A percentile compares a stretch with the other conserved stretches of the same genome.
These are phyloP conservation scores for Colletotrichum neosansevieriae DNA, from an alignment of 2,329 filamentous ascomycete genomes.

Conservation along the genomic window DNA sequence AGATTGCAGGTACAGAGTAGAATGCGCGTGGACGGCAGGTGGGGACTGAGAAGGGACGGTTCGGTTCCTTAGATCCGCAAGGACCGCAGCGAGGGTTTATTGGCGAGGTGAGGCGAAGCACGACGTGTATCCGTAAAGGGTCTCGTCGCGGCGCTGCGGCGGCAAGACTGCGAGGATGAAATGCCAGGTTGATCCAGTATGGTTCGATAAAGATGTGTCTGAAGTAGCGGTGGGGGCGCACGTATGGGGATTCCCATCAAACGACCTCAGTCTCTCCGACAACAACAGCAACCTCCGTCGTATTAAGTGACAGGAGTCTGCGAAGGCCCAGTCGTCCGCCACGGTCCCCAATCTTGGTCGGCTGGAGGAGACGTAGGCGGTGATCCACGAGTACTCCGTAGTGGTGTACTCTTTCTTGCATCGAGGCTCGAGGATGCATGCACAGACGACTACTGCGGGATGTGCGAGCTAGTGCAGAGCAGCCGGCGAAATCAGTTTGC, in stretches of 20 bases:
- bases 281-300: slow-evolving; percentile 17
- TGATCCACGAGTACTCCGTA: not conserved
- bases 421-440: slow-evolving; percentile 13
- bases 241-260: slow-evolving; percentile 22
- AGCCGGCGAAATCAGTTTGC: slow-evolving; percentile 10
- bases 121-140: not conserved
- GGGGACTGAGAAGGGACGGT: slow-evolving; percentile 26
- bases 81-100: slow-evolving; percentile 16
- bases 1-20: not conserved
- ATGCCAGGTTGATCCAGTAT: slow-evolving; percentile 15
- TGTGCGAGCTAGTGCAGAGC: slow-evolving; percentile 2
- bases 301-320: slow-evolving; percentile 18
- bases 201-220: slow-evolving; percentile 28
- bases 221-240: slow-evolving; percentile 32
- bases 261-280: slow-evolving; percentile 26
- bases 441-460: not conserved
- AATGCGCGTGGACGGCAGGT: slow-evolving; percentile 19
- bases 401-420: slow-evolving; percentile 12
- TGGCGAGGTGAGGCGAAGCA: slow-evolving; percentile 10
- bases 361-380: slow-evolving; percentile 5
- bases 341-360: slow-evolving; percentile 3
- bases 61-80: slow-evolving; percentile 37
- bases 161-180: slow-evolving; percentile 2
- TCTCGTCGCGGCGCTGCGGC: not conserved
- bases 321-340: slow-evolving; percentile 1